Base-by-base conservation (phyloP, 176 grass and related monocot genomes). In the Triticum urartu region DNA sequence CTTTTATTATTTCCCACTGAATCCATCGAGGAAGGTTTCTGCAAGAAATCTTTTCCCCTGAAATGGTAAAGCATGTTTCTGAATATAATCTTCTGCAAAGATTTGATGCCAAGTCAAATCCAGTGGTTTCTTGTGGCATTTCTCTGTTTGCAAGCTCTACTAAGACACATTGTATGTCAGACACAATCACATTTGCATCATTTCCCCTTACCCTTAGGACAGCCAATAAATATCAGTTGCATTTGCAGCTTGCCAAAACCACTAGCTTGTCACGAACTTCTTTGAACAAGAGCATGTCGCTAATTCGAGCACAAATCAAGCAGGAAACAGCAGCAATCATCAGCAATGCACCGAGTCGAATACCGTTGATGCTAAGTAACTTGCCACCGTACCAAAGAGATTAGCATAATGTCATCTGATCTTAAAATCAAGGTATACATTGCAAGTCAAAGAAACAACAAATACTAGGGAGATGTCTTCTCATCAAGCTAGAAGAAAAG, bases 371-470 rank as follows among this genome's bases (percentile, higher is more conserved):
- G 52, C 52, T 58, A 58, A 58, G 17, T 58, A 52, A 1, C 48
- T 17, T 52, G 48, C 48, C 48, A 52, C 42, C 12, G 0, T 50
- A 50, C 47, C 47, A 50, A 50, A 52, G 48, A 52, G 48, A 52
- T 14, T 52, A 52, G 17, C 48, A 52, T 52, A 52, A 0, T 52
- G 48, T 17, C 48, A 52, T 52, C 66, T 79, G 75, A 79, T 73
- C 35, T 60, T 45, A 5, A 54, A 43, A 22, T 38, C 40, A 74
- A 80, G 72, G 73, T 35, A 17, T 6, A 56, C 48, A 52, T 7
- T 83, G 47, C 20, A 80, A 43, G n/a, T 39, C 56, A 74, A 80
- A 40, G 14, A 72, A 70, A 77, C 52, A 84, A 24, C 15, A 74
- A 33, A 4, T 52, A 17, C 39, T 18, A 75, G n/a, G 6, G 40